These are phyloP conservation scores for Cladophialophora immunda DNA, from an alignment of 2,329 filamentous ascomycete species.

Conservation along the genomic window DNA sequence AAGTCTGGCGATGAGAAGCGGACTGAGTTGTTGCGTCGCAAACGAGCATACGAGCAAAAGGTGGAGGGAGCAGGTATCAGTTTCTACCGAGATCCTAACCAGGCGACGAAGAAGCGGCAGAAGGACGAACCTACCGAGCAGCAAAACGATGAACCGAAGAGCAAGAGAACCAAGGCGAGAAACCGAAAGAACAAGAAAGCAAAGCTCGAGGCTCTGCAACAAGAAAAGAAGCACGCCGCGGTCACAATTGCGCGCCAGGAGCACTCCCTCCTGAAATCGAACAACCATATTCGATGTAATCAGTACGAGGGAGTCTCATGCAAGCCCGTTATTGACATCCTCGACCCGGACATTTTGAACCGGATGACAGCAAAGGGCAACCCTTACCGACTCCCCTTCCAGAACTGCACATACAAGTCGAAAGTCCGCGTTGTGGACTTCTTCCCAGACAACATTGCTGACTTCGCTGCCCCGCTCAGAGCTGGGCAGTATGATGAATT, in stretches of 20 bases:
- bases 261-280: conserved; percentile 12
- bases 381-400: conserved; percentile 70
- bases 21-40: conserved; percentile 67
- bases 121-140: conserved; percentile 43
- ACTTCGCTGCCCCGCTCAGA: conserved; percentile 69
- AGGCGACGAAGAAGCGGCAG: conserved; percentile 30
- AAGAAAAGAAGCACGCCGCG: neutral
- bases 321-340: conserved; percentile 57
- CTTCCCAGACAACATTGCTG: conserved; percentile 71
- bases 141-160: conserved; percentile 37
- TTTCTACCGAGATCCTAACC: conserved; percentile 36
- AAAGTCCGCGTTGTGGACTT: conserved; percentile 84
- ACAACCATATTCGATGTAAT: conserved; percentile 56
- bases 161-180: conserved; percentile 38
- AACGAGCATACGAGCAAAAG: conserved; percentile 64
- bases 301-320: conserved; percentile 51
- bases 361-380: conserved; percentile 56
- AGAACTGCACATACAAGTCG: conserved; percentile 72
- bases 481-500: conserved; percentile 62
- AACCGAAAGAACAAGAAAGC: conserved; percentile 42
- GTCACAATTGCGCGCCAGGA: conserved; percentile 5
- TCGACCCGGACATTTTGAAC: conserved; percentile 56
- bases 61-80: conserved; percentile 43
- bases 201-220: conserved; percentile 32
- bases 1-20: conserved; percentile 52